Base-by-base conservation (phyloP, 331 rosid species). In the Quercus lobata region DNA sequence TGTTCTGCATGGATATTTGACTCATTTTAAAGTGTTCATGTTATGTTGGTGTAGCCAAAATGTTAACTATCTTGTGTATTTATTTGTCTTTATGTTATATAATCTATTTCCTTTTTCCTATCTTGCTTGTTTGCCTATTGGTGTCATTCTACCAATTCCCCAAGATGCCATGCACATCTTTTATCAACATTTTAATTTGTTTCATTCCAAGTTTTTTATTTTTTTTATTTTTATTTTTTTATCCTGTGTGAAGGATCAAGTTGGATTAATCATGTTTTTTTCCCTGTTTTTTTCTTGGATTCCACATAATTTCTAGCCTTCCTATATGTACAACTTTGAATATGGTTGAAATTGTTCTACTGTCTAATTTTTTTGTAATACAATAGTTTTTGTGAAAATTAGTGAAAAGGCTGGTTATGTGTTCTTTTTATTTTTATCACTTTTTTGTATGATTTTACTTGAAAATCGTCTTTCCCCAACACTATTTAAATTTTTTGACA, bases 401-500 rank as follows among this genome's bases (percentile, higher is more conserved):
- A 25, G 32, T 0, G 7, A 60, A 22, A 60, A 60, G 14, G 5
- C 11, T 30, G 22, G 46, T 30, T 14, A 16, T 49, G 53, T 0
- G 61, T 32, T 54, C 24, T 55, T 72, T 27, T 44, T 69, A 34
- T 78, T 78, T 60, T 76, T 69, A 56, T 69, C 69, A 22, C 5
- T 55, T 11, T 57, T 72, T 15, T 54, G 52, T 27, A 63, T 15
- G 29, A 32, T 12, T 49, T 81, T 24, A 49, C 18, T 34, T 79
- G 19, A 15, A 65, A 58, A 49, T 65, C 2, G 5, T 41, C 41
- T 35, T 81, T 52, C 11, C 32, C 22, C 44, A 49, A 78, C 73
- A 4, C 76, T 72, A 49, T 78, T 71, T 44, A 79, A 83, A 69
- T 75, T 74, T 84, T 56, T 77, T 85, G 69, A 18, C 66, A 66